Base-by-base conservation (phyloP, 192 early-diverging fungal species). In the Linderina pennispora region DNA sequence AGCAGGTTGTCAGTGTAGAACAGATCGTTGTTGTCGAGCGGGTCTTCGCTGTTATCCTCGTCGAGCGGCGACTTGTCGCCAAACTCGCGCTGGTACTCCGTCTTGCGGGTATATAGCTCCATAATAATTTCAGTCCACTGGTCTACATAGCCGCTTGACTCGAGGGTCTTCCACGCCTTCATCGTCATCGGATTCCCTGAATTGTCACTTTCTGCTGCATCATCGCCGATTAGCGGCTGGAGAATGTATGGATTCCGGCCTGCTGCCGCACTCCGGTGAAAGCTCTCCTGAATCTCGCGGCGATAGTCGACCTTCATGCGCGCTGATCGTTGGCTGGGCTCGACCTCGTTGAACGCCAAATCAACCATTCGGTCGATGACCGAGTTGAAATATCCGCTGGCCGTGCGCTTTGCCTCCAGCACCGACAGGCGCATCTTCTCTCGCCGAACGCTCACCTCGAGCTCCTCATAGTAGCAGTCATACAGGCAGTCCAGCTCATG, bases 1-100 rank as follows among this genome's bases (percentile, higher is more conserved):
- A 71, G 52, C 67, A 71, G 62, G 24, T 40, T 32, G 15, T 64
- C 67, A 0, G 67, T 71, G 41, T 71, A 71, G 45, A 71, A 71
- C 26, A 71, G 25, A 20, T 71, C 67, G 26, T 55, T 60, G 41
- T 71, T 71, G 48, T 59, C 58, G 23, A 40, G 14, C 10, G 23
- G 2, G 16, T 49, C 46, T 0, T 39, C 37, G 13, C 45, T 23
- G 15, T 41, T 34, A 17, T 20, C 11, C n/a, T 5, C 10, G 22
- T 36, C 11, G 34, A 14, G 18, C 23, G 20, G 43, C 49, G 28
- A 13, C 38, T 52, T 23, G 21, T 41, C 22, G 31, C 37, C 44
- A 44, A 60, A 36, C n/a, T 24, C 41, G n/a, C 23, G 28, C 21
- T 36, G 47, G 24, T 36, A 40, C 25, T 40, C 50, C 4, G 20